A percentile compares a stretch with the other conserved stretches of the same genome.
Evolutionary conservation across 345 rosid genomes (phyloP).

Genomic region (Linum tenue): DNA sequence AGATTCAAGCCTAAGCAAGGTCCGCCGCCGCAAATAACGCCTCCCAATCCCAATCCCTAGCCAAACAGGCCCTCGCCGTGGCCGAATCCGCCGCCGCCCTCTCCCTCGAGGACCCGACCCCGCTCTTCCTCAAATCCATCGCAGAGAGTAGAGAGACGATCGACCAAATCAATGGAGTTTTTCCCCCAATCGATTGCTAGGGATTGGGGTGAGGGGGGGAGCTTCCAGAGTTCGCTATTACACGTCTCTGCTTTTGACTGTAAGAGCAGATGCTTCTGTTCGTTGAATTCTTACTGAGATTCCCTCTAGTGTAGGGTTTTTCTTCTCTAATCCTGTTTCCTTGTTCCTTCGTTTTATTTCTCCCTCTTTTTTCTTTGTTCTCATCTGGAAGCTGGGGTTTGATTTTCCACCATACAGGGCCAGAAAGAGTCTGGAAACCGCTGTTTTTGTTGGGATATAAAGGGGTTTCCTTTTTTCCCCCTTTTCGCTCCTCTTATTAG

Average conservation of each 20-base stretch:
- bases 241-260: not conserved
- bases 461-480: not conserved
- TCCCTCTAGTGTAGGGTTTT: not conserved
- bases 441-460: not conserved
- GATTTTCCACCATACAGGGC: not conserved
- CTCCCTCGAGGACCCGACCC: no score
- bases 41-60: no score
- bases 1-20: no score
- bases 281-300: not conserved
- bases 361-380: no score
- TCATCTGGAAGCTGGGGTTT: not conserved
- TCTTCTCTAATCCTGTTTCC: not conserved
- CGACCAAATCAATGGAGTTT: no score
- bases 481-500: not conserved
- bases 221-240: not conserved
- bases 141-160: no score
- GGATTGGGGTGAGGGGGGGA: not conserved
- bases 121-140: no score
- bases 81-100: no score
- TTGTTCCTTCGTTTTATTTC: no score
- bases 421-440: not conserved
- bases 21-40: no score
- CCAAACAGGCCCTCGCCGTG: no score
- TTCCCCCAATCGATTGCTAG: not conserved
- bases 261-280: not conserved